phyloP scores from a whole-genome alignment of 352 stramenopile genomes.

The Phytophthora sansomeana region DNA sequence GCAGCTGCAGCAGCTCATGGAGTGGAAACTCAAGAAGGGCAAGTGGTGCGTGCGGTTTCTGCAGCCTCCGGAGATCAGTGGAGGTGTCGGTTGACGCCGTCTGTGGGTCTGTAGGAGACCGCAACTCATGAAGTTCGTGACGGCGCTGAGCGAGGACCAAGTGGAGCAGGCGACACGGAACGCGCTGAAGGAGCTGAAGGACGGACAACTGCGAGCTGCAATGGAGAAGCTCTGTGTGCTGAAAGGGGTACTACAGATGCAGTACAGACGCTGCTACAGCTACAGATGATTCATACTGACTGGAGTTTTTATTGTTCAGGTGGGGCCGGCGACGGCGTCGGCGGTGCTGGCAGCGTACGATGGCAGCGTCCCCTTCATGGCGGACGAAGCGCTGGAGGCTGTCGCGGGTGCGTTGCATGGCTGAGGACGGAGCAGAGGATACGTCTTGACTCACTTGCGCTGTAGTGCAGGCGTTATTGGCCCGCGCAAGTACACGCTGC shows the following conservation, averaged over 20 bases:
- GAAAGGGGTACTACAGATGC: slow-evolving; percentile 61
- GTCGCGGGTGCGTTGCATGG: slow-evolving; percentile 55
- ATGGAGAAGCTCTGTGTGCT: slow-evolving; percentile 62
- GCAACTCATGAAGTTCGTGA: slow-evolving; percentile 80
- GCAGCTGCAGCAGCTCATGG: slow-evolving; percentile 73
- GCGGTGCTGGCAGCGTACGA: slow-evolving; percentile 80
- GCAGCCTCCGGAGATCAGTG: neutral
- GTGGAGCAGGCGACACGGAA: slow-evolving; percentile 58
- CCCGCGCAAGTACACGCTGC: slow-evolving; percentile 79
- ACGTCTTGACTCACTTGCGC: slow-evolving; percentile 1
- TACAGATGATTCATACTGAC: neutral
- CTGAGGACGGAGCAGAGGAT: slow-evolving; percentile 1
- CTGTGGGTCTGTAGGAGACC: slow-evolving; percentile 51
- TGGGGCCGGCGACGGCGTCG: slow-evolving; percentile 80
- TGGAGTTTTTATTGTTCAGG: slow-evolving; percentile 40
- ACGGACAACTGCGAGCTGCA: slow-evolving; percentile 44
- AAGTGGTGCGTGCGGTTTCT: slow-evolving; percentile 63
- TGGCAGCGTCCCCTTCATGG: slow-evolving; percentile 76
- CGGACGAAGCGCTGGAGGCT: slow-evolving; percentile 79
- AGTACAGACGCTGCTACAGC: neutral
- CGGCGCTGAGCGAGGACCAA: slow-evolving; percentile 45
- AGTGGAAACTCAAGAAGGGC: slow-evolving; percentile 89
- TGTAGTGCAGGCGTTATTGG: slow-evolving; percentile 66
- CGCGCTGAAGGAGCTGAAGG: slow-evolving; percentile 45
- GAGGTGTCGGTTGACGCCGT: slow-evolving; percentile 16